Evolutionary conservation across 768 basidiomycete species (phyloP).

Genomic region (Boletus insuetus): DNA sequence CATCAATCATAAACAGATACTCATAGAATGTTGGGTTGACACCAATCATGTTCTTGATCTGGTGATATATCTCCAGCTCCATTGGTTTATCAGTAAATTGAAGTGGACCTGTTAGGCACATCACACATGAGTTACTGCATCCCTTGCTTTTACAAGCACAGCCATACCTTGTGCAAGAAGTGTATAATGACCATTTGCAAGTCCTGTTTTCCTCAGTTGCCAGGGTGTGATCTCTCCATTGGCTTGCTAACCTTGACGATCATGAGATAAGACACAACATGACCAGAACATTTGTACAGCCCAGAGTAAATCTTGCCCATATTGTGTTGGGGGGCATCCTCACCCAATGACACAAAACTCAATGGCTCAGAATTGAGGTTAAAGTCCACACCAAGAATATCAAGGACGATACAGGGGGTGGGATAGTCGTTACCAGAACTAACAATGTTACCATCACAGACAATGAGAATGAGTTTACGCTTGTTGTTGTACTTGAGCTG

Average conservation of each 20-base stretch:
- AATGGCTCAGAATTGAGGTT: constrained; percentile 93
- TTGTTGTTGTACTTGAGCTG: constrained; percentile 91
- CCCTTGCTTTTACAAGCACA: neutral
- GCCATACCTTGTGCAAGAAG: constrained; percentile 90
- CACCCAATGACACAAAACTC: constrained; percentile 90
- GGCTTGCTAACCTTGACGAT: constrained; percentile 95
- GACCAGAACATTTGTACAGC: constrained; percentile 88
- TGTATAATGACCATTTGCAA: constrained; percentile 96
- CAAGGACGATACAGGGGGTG: constrained; percentile 92
- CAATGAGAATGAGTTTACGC: constrained; percentile 61
- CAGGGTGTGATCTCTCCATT: constrained; percentile 87
- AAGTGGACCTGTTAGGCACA: constrained; percentile 75
- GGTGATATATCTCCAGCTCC: constrained; percentile 98
- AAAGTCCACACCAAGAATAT: constrained; percentile 94
- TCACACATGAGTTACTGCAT: neutral
- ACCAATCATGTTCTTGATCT: constrained; percentile 99
- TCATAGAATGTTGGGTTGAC: constrained; percentile 99
- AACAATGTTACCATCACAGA: constrained; percentile 83
- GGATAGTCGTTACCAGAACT: constrained; percentile 68
- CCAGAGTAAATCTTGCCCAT: constrained; percentile 98
- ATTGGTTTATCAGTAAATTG: constrained; percentile 94
- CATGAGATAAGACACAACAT: constrained; percentile 92
- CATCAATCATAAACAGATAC: constrained; percentile 90
- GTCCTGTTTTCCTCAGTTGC: constrained; percentile 98
- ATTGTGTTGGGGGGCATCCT: constrained; percentile 91